These are phyloP conservation scores for Tetrahymena malaccensis DNA, from an alignment of 73 alveolate species.

Conservation along the genomic window DNA sequence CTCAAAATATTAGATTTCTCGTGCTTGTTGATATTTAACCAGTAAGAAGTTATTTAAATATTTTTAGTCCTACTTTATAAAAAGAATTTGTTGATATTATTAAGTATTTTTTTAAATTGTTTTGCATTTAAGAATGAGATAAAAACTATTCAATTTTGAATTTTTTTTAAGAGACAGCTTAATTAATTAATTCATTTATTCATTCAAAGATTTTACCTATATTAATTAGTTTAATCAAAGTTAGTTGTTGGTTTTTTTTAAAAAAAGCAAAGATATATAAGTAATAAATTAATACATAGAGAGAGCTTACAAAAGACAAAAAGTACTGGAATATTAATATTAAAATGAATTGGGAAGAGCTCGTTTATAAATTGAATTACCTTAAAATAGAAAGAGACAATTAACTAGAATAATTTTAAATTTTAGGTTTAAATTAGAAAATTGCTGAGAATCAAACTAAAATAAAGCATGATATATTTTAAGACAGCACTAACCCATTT, in stretches of 20 bases:
- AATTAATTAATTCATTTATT: too few species aligned
- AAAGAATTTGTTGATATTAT: background rate
- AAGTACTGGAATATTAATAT: background rate
- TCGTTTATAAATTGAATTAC: background rate
- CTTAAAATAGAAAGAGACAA: background rate
- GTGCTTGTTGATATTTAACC: too few species aligned
- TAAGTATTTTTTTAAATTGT: too few species aligned
- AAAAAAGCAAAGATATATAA: background rate
- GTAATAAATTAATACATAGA: background rate
- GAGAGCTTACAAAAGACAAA: background rate
- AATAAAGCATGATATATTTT: background rate
- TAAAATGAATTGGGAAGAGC: background rate
- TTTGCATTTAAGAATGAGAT: background rate
- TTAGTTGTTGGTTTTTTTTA: background rate
- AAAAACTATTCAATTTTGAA: background rate
- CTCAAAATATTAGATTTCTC: too few species aligned
- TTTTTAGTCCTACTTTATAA: background rate
- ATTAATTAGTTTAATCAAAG: background rate
- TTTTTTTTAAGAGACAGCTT: background rate
- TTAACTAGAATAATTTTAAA: background rate
- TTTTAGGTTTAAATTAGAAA: background rate
- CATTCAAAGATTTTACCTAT: background rate
- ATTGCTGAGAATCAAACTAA: background rate
- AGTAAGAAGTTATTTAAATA: background rate
- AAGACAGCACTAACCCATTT: background rate